A percentile compares a stretch with the other conserved stretches of the same genome.
These are phyloP conservation scores for Trametes polyzona DNA, from an alignment of 1,284 basidiomycete genomes.

Conservation along the genomic window DNA sequence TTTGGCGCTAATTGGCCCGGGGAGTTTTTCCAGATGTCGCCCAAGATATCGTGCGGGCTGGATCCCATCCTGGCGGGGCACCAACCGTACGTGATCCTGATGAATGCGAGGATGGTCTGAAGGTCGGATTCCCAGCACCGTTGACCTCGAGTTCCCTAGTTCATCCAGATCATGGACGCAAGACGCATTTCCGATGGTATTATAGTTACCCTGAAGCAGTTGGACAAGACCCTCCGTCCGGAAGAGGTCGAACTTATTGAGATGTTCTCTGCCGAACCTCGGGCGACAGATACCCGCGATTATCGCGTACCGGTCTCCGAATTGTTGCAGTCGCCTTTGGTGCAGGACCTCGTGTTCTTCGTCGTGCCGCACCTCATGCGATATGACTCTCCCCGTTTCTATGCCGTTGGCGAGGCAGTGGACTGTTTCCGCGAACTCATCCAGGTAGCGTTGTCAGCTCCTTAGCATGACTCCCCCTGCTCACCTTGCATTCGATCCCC, in stretches of 20 bases:
- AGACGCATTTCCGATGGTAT: constrained; percentile 8
- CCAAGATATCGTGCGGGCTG: no score
- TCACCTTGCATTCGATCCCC: neutral
- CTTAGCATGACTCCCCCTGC: neutral
- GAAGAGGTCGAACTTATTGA: constrained; percentile 22
- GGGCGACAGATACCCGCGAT: constrained; percentile 28
- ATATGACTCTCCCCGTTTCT: constrained; percentile 27
- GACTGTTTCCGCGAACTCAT: constrained; percentile 34
- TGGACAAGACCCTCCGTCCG: neutral
- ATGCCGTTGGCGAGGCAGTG: constrained; percentile 31
- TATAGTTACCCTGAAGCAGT: constrained; percentile 15
- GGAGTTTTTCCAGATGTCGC: no score
- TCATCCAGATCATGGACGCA: no score
- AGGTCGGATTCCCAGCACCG: no score
- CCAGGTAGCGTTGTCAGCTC: constrained; percentile 21
- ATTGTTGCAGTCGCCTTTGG: constrained; percentile 22
- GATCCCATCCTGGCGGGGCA: no score
- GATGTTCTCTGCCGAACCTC: constrained; percentile 18
- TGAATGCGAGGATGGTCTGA: no score
- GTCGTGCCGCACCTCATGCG: constrained; percentile 34
- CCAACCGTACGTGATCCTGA: no score
- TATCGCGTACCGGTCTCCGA: constrained; percentile 34
- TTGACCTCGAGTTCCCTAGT: no score
- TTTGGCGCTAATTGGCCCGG: no score
- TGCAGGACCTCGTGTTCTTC: constrained; percentile 21